These are phyloP conservation scores for Mortierella sp. DNA, from an alignment of 371 early-diverging fungal species.

Conservation along the genomic window DNA sequence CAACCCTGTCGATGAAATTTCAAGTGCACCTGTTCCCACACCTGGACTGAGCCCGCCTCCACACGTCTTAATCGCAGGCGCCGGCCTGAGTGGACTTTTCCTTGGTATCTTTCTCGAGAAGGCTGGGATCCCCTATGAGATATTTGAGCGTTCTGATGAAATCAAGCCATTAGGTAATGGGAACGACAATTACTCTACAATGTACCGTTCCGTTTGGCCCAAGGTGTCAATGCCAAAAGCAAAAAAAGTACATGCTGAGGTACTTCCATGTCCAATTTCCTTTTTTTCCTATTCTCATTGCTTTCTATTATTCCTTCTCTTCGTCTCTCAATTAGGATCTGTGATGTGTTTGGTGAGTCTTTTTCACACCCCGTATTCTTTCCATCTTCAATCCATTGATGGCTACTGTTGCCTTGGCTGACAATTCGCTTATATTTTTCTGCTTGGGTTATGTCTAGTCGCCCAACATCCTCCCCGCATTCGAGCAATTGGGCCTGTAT, in stretches of 20 bases:
- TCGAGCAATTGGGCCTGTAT: constrained; percentile 26
- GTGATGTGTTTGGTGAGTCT: neutral
- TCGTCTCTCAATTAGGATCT: neutral
- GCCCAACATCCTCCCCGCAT: constrained; percentile 22
- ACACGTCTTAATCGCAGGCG: constrained; percentile 10
- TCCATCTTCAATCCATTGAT: too few relatives aligned
- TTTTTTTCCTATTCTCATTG: neutral
- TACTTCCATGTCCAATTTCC: neutral
- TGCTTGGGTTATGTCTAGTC: neutral
- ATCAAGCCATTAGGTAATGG: constrained; percentile 2
- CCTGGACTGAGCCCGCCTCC: neutral
- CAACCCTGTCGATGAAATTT: too few relatives aligned
- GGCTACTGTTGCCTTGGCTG: too few relatives aligned
- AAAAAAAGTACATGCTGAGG: too few relatives aligned
- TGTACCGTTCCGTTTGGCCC: too few relatives aligned
- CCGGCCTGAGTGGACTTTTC: constrained; percentile 18
- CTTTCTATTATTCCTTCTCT: too few relatives aligned
- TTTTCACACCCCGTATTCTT: too few relatives aligned
- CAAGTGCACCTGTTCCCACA: too few relatives aligned
- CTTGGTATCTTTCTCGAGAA: constrained; percentile 18
- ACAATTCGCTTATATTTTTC: too few relatives aligned
- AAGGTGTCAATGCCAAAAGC: too few relatives aligned
- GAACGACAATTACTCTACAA: neutral
- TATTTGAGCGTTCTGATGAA: constrained; percentile 7
- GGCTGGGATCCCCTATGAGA: constrained; percentile 1